Percentiles rank a stretch among this genome's conserved stretches.
These are phyloP conservation scores for Candida ascalaphidarum DNA, from an alignment of 805 yeast genomes.

Conservation along the genomic window DNA sequence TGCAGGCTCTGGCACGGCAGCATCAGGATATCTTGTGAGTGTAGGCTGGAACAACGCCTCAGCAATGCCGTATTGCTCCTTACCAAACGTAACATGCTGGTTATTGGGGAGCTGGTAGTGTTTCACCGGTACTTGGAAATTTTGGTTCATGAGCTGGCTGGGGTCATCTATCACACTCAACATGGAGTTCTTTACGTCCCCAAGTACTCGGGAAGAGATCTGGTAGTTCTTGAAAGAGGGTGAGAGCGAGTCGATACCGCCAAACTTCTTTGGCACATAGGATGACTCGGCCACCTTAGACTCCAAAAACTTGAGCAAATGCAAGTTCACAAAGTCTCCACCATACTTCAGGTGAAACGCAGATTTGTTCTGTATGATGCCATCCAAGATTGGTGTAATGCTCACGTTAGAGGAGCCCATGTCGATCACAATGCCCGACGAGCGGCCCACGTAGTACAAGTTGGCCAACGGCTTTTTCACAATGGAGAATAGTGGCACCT, in stretches of 20 bases:
- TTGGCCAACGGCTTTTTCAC: conserved; percentile 72
- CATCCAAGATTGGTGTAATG: conserved; percentile 74
- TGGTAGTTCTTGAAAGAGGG: conserved; percentile 29
- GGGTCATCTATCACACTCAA: conserved; percentile 15
- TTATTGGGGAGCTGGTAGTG: conserved; percentile 58
- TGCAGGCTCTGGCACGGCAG: conserved; percentile 22
- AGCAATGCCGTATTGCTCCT: conserved; percentile 45
- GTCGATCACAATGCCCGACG: conserved; percentile 74
- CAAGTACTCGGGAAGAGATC: conserved; percentile 24
- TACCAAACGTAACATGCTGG: conserved; percentile 19
- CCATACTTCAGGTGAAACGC: conserved; percentile 64
- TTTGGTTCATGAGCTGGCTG: background rate
- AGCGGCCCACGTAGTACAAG: conserved; percentile 68
- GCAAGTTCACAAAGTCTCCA: conserved; percentile 75
- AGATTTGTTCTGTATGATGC: conserved; percentile 59
- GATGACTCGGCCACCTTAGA: conserved; percentile 16
- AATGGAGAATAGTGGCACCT: conserved; percentile 71
- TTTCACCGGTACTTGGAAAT: conserved; percentile 14
- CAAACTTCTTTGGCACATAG: conserved; percentile 14
- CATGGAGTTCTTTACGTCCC: conserved; percentile 27
- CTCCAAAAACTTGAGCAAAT: conserved; percentile 42
- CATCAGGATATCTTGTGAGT: conserved; percentile 35
- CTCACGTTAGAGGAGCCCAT: conserved; percentile 63
- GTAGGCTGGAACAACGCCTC: conserved; percentile 71
- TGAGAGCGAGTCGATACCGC: conserved; percentile 7